These are phyloP conservation scores for Neofusicoccum ribis DNA, from an alignment of 2,329 filamentous ascomycete genomes.

Conservation along the genomic window DNA sequence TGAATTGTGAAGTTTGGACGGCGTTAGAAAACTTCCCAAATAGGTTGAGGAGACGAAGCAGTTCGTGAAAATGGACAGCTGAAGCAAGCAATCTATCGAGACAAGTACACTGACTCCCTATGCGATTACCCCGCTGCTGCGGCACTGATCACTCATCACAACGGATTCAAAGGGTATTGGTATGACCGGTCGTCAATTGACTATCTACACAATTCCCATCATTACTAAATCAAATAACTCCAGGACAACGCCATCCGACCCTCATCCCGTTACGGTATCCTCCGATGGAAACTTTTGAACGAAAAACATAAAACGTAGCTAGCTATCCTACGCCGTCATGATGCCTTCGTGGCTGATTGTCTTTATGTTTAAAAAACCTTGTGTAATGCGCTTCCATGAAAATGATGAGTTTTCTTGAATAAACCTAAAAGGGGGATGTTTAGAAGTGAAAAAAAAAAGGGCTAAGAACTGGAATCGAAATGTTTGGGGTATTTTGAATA, in stretches of 20 bases:
- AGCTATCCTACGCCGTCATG: neutral
- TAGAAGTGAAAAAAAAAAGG: constrained; percentile 36
- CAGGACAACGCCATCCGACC: neutral
- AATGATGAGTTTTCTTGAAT: neutral
- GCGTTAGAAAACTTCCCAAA: too few species aligned
- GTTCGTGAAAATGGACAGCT: too few species aligned
- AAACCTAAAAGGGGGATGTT: neutral
- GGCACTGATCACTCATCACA: too few species aligned
- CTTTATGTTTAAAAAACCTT: neutral
- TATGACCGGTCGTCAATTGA: neutral
- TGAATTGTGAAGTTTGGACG: too few species aligned
- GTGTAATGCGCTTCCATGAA: neutral
- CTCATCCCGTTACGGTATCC: neutral
- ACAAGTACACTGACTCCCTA: too few species aligned
- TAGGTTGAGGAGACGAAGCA: too few species aligned
- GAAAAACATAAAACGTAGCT: neutral
- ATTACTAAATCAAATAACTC: neutral
- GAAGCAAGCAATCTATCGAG: too few species aligned
- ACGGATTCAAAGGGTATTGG: too few species aligned
- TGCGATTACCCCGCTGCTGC: too few species aligned
- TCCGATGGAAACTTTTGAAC: neutral
- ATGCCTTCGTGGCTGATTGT: neutral
- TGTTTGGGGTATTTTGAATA: constrained; percentile 42
- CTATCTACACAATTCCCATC: neutral
- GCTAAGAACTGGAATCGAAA: constrained; percentile 44